phyloP scores from a whole-genome alignment of 352 stramenopile species.

The Phytophthora hibernalis region DNA sequence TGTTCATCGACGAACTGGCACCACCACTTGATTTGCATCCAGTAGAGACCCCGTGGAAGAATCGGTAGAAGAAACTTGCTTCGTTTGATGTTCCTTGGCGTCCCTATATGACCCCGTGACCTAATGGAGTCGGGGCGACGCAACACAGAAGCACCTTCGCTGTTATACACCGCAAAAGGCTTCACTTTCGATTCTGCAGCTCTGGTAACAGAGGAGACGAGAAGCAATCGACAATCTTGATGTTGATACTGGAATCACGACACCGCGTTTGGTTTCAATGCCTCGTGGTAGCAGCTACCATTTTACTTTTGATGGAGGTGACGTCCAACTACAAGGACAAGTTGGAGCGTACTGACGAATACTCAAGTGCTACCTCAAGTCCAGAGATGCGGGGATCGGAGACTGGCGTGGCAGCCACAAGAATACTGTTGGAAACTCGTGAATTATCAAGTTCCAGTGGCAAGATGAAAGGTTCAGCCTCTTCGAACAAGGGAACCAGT shows the following conservation, averaged over 20 bases:
- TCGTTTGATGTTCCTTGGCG: background rate
- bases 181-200: background rate
- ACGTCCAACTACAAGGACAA: background rate
- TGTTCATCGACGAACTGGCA: background rate
- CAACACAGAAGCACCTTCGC: background rate
- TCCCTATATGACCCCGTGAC: background rate
- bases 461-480: background rate
- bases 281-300: background rate
- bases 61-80: conserved; percentile 1
- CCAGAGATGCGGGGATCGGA: background rate
- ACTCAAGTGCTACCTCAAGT: background rate
- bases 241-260: background rate
- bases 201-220: background rate
- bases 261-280: background rate
- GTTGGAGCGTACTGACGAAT: background rate
- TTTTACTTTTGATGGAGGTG: background rate
- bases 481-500: background rate
- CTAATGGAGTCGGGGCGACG: background rate
- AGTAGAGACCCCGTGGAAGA: background rate
- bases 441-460: background rate
- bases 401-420: background rate
- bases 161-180: background rate
- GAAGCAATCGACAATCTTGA: background rate
- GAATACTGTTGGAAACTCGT: background rate
- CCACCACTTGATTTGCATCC: background rate